These are phyloP conservation scores for Aspergillus sclerotioniger DNA, from an alignment of 495 filamentous ascomycete species.

Conservation along the genomic window DNA sequence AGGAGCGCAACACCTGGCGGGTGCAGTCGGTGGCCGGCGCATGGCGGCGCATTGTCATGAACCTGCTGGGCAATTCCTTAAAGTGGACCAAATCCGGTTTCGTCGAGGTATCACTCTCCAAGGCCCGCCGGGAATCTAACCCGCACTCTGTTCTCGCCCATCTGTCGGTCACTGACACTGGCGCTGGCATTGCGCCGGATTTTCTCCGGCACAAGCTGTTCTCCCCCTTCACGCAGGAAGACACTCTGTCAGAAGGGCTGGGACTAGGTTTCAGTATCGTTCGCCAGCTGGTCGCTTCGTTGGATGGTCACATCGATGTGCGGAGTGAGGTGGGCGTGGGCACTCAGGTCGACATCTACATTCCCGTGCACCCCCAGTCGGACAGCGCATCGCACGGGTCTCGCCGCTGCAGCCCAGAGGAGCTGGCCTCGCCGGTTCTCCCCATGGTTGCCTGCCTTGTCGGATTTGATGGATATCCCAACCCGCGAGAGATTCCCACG, in stretches of 20 bases:
- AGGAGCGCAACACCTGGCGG: constrained; percentile 47
- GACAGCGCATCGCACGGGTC: not conserved
- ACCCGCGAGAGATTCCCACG: constrained; percentile 21
- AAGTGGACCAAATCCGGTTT: constrained; percentile 63
- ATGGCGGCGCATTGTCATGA: constrained; percentile 66
- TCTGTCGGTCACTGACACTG: constrained; percentile 62
- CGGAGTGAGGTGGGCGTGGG: constrained; percentile 55
- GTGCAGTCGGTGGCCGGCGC: constrained; percentile 61
- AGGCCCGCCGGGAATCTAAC: constrained; percentile 24
- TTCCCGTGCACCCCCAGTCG: constrained; percentile 40
- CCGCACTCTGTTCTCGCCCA: constrained; percentile 24
- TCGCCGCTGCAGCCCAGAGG: not conserved
- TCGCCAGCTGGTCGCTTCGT: constrained; percentile 57
- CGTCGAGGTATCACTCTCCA: constrained; percentile 54
- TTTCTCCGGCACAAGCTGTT: constrained; percentile 65
- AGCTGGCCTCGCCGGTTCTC: not conserved
- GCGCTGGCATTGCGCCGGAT: constrained; percentile 63
- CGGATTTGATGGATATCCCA: constrained; percentile 20
- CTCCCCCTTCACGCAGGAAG: constrained; percentile 70
- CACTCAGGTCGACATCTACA: constrained; percentile 56
- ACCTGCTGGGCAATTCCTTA: constrained; percentile 68
- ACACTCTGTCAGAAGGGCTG: constrained; percentile 61
- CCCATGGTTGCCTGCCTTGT: constrained; percentile 16
- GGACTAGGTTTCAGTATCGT: constrained; percentile 71
- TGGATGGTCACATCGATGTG: constrained; percentile 61